Base-by-base conservation (phyloP, 2,329 filamentous ascomycete genomes). In the Aspergillus unguis region DNA sequence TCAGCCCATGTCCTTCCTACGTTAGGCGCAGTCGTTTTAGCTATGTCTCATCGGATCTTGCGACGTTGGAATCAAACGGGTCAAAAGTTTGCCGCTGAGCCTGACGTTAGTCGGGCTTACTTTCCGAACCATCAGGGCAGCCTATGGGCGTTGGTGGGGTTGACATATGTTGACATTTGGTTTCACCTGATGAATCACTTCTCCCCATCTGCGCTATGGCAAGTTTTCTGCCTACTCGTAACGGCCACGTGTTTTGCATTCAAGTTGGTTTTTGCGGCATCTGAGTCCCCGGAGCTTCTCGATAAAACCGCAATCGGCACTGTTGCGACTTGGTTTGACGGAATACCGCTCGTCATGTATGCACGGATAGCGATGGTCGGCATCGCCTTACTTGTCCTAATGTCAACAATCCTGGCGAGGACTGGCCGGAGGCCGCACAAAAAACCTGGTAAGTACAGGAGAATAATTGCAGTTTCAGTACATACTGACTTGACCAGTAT, bases 61-160 rank as follows among this genome's bases (percentile, higher is more conserved):
- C 78, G 90, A 40, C 82, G 87, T 51, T 99, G 92, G 92, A 97
- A 97, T 65, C 94, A 97, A 70, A 97, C 94, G 0, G 94, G 94
- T 4, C 92, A 97, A 67, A 99, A 99, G 70, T 92, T 90, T 62
- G 87, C 94, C 1, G 92, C 92, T n/a, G 87, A 86, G 36, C 84
- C 90, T 27, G 94, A 97, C 64, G 88, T 97, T 42, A 88, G 88
- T 57, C 89, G 87, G 54, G 76, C 71, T 4, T 87, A 90, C 64
- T 76, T 95, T 49, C 75, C 80, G 11, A 75, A 80, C 0, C 80
- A 89, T 52, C 84, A 85, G 2, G 69, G 77, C 28, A 65, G 88
- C 0, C 81, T 99, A 3, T 99, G 94, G 94, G 60, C 71, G 2
- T 72, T 95, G 7, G 79, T 95, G 25, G 76, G 84, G 36, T 68